Conservation (phyloP, 2,329 filamentous ascomycete genomes). For the Aspergillus pseudoglaucus region DNA sequence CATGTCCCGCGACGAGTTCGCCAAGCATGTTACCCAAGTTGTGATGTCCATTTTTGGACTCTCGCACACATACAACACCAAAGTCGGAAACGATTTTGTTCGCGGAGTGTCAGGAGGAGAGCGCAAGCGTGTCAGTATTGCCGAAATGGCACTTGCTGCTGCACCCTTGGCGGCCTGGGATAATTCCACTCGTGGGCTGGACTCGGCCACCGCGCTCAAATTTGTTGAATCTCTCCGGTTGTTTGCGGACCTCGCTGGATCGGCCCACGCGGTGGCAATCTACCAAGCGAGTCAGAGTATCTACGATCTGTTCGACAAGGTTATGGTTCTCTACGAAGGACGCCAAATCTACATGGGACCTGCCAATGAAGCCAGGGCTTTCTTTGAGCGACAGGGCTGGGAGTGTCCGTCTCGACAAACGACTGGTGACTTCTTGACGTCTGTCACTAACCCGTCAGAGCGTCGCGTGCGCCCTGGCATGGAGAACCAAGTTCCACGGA, state of each 20-base stretch:
- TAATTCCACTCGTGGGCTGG: conserved; percentile 41
- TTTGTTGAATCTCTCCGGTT: conserved; percentile 46
- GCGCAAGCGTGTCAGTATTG: conserved; percentile 54
- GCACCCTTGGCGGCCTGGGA: conserved; percentile 39
- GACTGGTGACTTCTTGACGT: conserved; percentile 62
- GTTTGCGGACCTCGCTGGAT: conserved; percentile 40
- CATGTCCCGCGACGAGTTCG: conserved; percentile 29
- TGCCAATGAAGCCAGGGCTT: conserved; percentile 51
- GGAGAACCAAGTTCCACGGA: conserved; percentile 57
- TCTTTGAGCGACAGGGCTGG: conserved; percentile 64
- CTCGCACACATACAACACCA: conserved; percentile 44
- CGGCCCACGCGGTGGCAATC: conserved; percentile 45
- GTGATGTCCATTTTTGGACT: conserved; percentile 36
- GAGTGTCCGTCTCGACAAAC: conserved; percentile 60
- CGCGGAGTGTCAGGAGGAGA: conserved; percentile 56
- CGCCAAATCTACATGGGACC: conserved; percentile 68
- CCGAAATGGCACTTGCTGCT: conserved; percentile 44
- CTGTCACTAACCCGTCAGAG: conserved; percentile 57
- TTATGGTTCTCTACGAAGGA: conserved; percentile 63
- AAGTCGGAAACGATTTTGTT: conserved; percentile 47
- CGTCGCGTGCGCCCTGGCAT: conserved; percentile 50
- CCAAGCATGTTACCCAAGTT: conserved; percentile 37
- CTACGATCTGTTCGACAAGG: conserved; percentile 58
- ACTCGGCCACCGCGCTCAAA: conserved; percentile 47
- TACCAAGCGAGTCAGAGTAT: conserved; percentile 44